A percentile compares a stretch with the other conserved stretches of the same genome.
Evolutionary conservation across 2,329 filamentous ascomycete species (phyloP).

Genomic region (Neonectria ditissima): DNA sequence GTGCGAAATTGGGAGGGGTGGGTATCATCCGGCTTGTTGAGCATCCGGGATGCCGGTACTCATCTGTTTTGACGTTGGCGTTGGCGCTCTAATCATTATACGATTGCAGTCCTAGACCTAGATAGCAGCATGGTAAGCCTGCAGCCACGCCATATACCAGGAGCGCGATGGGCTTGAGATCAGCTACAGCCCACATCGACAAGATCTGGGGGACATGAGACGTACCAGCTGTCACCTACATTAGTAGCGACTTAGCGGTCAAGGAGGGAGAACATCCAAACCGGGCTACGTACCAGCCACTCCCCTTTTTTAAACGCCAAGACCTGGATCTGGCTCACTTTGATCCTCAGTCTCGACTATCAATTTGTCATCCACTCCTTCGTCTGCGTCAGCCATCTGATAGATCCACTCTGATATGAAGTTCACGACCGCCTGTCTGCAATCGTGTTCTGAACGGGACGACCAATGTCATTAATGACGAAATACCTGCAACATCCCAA

Average conservation of each 20-base stretch:
- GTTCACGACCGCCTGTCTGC: not conserved
- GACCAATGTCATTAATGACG: conserved; percentile 13
- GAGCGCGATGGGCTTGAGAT: conserved; percentile 21
- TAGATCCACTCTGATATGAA: conserved; percentile 3
- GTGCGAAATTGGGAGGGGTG: conserved; percentile 38
- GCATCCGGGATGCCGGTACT: conserved; percentile 46
- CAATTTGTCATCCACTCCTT: conserved; percentile 17
- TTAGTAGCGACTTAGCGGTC: conserved; percentile 4
- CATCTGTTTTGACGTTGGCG: conserved; percentile 28
- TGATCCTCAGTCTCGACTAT: not conserved
- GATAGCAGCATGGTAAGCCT: conserved; percentile 3
- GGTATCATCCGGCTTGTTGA: conserved; percentile 41
- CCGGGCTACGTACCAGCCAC: conserved; percentile 15
- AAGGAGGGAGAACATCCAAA: not conserved
- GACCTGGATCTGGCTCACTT: not conserved
- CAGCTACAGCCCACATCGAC: conserved; percentile 6
- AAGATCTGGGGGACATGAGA: conserved; percentile 17
- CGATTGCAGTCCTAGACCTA: conserved; percentile 20
- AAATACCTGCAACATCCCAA: conserved; percentile 2
- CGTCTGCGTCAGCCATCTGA: conserved; percentile 1
- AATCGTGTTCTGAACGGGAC: not conserved
- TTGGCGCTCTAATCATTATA: conserved; percentile 27
- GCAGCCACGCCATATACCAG: conserved; percentile 11
- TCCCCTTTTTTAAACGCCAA: conserved; percentile 7
- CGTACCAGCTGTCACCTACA: conserved; percentile 16